Evolutionary conservation across 441 rosid species (phyloP).

Genomic region (Adansonia grandidieri): DNA sequence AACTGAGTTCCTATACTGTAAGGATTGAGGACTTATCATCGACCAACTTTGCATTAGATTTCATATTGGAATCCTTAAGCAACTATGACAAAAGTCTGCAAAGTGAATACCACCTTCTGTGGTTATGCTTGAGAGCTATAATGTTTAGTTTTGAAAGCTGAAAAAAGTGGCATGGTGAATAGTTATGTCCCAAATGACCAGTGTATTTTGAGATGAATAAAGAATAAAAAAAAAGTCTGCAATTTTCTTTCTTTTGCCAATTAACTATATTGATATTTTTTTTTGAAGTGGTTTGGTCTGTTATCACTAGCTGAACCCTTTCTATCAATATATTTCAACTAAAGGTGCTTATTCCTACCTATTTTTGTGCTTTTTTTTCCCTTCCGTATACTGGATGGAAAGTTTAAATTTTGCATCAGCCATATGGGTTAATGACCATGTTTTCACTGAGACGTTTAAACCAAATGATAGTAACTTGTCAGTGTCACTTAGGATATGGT

Average conservation of each 20-base stretch:
- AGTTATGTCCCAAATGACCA: neutral
- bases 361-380: neutral
- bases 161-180: neutral
- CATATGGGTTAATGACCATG: neutral
- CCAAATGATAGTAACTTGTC: neutral
- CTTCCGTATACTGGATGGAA: neutral
- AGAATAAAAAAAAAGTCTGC: neutral
- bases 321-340: neutral
- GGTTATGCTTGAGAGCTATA: neutral
- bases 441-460: conserved; percentile 5
- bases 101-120: neutral
- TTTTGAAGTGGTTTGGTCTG: neutral
- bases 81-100: neutral
- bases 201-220: neutral
- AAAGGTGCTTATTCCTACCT: neutral
- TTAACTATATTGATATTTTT: neutral
- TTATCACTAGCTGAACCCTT: conserved; percentile 3
- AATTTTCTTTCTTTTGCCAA: conserved; percentile 8
- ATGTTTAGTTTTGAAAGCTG: neutral
- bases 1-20: neutral
- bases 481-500: neutral
- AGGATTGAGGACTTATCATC: neutral
- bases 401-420: conserved; percentile 3
- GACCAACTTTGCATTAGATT: neutral
- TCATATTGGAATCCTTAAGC: neutral